Base-by-base conservation (phyloP, 73 alveolate species). In the Paramecium caudatum region DNA sequence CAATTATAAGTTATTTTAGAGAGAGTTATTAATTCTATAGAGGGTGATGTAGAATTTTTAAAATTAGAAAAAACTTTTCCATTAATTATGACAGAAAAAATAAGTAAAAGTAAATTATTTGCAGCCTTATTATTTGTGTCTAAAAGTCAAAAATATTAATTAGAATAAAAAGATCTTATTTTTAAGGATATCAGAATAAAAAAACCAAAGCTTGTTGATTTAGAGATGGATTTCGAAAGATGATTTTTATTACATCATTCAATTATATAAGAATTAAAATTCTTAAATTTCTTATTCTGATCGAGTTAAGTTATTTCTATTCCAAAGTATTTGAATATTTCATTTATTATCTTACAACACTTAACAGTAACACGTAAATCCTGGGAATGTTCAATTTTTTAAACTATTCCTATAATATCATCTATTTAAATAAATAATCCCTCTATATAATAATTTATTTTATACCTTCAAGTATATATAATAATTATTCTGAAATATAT, bases 71-170 rank as follows among this genome's bases (percentile, higher is more conserved):
- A 65, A 65, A 65, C 50, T 0, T 10, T 65, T 15, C 83, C 83
- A 12, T 30, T 36, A 23, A 65, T 65, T 3, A 65, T 36, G 49
- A 65, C 27, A 32, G 47, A 65, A 33, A 65, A 30, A 27, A 65
- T 65, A 33, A 33, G 36, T 65, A 65, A 65, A n/a, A 33, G 49
- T 13, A 65, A 65, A 65, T 65, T 65, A 65, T 65, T 65, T 65
- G 83, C 83, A 3, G 83, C 83, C 3, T 43, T 65, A 25, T 12
- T 65, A 5, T 65, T 65, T 65, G 49, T 65, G 10, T 46, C 49
- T 13, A 65, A 65, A 32, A 65, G 34, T 33, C 27, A 33, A 65
- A 43, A 43, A 65, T 65, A 65, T 15, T 32, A 32, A 33, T 65
- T 65, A 55, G 80, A 55, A 55, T 21, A 55, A 10, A 55, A 55